Evolutionary conservation across 2,329 filamentous ascomycete species (phyloP), one percentile per base, ranked within the genome.

Genomic region (Epichloe uncinata): DNA sequence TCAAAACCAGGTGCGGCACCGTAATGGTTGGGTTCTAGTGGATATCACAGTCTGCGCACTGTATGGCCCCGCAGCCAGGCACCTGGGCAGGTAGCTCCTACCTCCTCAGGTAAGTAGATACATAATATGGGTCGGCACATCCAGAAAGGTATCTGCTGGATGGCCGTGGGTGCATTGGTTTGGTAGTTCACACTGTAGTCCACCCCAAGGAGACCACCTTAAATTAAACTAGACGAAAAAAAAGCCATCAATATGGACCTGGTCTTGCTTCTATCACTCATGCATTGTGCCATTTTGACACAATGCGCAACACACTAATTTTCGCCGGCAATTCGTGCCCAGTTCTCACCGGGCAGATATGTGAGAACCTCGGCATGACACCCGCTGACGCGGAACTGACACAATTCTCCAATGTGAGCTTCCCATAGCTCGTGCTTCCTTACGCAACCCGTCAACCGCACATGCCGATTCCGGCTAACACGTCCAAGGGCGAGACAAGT

Each of bases 261-360:
- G 42, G 15, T 33, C 42, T 43, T 44, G 9, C 26, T 22, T 26
- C 33, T 37, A 18, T 53, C 56, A 57, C 54, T 61, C 54, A 55
- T 54, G 38, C 33, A 15, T 35, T 48, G 30, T 42, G 38, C 38
- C 22, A 11, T 12, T 12, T 8, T 42, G 7, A 51, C 61, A 68
- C 61, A 57, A 82, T 82, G 79, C 74, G 79, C 61, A 81, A 81
- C 63, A 84, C 80, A 50, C 71, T 83, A 59, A 80, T 84, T 57
- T 84, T 84, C 62, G 74, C 79, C 60, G 81, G 81, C 70, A 79
- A 78, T 54, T 84, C 80, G 48, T 83, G 80, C 70, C 80, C 80
- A 54, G 73, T 70, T 53, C 76, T 84, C 62, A 80, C 80, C 16
- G 70, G 68, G 52, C 78, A 82, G 60, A 83, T 84, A 73, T 84